Conservation (phyloP, 2,329 filamentous ascomycete genomes). For the Pestalotiopsis sp. region DNA sequence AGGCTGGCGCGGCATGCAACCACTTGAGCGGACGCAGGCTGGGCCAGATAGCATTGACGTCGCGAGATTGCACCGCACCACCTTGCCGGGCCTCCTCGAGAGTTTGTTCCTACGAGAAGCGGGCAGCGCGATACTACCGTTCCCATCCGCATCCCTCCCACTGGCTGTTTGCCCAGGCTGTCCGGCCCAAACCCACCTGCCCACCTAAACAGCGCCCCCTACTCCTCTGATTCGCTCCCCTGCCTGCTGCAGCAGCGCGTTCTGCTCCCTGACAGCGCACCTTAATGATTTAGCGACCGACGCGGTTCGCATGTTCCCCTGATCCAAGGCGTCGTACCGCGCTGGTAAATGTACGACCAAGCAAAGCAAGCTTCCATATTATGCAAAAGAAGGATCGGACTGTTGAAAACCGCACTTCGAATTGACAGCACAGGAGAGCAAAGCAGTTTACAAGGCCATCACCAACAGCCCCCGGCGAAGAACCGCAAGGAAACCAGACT, state of each 20-base stretch:
- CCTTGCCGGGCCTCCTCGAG: not conserved
- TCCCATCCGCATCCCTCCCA: not conserved
- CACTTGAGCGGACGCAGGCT: not conserved
- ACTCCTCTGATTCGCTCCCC: slow-evolving; percentile 9
- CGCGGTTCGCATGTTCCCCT: not conserved
- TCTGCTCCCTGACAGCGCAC: not conserved
- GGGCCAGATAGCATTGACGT: not conserved
- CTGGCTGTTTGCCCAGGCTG: not conserved
- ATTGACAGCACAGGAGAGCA: not conserved
- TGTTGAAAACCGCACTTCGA: not conserved
- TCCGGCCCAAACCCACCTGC: not conserved
- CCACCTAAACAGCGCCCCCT: slow-evolving; percentile 1
- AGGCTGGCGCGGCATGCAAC: not conserved
- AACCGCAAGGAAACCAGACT: not conserved
- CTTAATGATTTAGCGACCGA: not conserved
- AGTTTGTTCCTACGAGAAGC: not conserved
- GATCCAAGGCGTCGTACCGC: not conserved
- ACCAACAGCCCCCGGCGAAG: not conserved
- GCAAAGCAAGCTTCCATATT: not conserved
- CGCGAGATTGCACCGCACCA: not conserved
- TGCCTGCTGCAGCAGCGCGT: not conserved
- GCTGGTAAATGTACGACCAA: not conserved
- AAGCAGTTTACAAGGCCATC: not conserved
- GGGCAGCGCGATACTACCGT: not conserved
- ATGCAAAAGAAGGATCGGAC: not conserved